These are phyloP conservation scores for Gymnopilus junonius DNA, from an alignment of 768 basidiomycete genomes.

Conservation along the genomic window DNA sequence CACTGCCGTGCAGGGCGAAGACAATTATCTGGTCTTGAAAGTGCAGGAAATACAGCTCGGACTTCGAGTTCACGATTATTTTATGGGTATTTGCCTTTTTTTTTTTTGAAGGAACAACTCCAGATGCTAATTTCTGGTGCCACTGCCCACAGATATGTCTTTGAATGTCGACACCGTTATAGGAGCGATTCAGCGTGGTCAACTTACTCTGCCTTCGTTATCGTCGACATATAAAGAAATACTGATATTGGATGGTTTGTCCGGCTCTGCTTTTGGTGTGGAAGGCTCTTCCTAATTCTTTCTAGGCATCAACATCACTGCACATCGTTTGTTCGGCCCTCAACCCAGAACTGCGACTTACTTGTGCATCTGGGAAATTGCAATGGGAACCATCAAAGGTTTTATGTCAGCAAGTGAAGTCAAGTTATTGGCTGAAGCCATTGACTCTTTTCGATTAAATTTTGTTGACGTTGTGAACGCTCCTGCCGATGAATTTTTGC, in stretches of 20 bases:
- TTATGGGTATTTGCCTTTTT: conserved; percentile 73
- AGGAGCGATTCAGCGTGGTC: conserved; percentile 53
- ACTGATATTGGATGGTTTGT: conserved; percentile 54
- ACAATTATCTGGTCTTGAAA: conserved; percentile 45
- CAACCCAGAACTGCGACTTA: conserved; percentile 85
- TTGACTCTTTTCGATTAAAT: conserved; percentile 65
- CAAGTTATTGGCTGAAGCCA: conserved; percentile 54
- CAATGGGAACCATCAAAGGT: conserved; percentile 65
- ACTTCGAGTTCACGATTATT: conserved; percentile 82
- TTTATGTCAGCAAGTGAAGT: conserved; percentile 58
- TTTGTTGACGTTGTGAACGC: conserved; percentile 81
- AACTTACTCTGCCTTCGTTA: conserved; percentile 32
- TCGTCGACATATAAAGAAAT: conserved; percentile 32
- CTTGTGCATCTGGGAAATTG: conserved; percentile 91
- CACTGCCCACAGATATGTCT: conserved; percentile 66
- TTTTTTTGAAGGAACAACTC: background rate
- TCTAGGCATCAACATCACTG: conserved; percentile 78
- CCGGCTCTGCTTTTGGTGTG: background rate
- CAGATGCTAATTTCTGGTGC: background rate
- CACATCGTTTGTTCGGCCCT: conserved; percentile 89
- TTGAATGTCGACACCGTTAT: conserved; percentile 69
- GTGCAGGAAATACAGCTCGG: conserved; percentile 76
- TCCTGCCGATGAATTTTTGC: conserved; percentile 71
- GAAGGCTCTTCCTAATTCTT: background rate
- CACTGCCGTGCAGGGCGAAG: background rate